These are phyloP conservation scores for Dionaea muscipula DNA, from an alignment of 179 eudicot genomes.

Conservation along the genomic window DNA sequence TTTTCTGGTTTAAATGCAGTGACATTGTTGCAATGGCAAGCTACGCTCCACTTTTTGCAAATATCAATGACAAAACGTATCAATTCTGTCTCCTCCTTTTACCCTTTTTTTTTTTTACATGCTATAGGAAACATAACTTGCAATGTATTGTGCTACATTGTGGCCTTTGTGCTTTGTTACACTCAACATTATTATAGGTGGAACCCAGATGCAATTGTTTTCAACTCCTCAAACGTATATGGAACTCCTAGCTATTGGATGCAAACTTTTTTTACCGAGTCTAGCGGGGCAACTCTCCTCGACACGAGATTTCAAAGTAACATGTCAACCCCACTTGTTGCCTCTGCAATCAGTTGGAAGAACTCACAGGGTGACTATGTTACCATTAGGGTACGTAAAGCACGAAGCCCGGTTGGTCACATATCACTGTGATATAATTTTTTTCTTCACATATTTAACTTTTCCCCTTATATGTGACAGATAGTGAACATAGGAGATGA, in stretches of 20 bases:
- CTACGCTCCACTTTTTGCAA: conserved; percentile 89
- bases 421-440: background rate
- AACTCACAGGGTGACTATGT: conserved; percentile 34
- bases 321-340: conserved; percentile 37
- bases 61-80: conserved; percentile 60
- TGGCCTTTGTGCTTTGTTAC: background rate
- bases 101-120: background rate
- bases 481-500: conserved; percentile 61
- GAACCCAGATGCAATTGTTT: conserved; percentile 93
- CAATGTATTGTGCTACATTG: too few relatives aligned
- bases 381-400: conserved; percentile 51
- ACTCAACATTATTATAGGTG: conserved; percentile 38
- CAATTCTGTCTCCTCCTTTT: background rate
- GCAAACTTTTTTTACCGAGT: conserved; percentile 67
- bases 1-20: conserved; percentile 32
- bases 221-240: conserved; percentile 49
- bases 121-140: too few relatives aligned
- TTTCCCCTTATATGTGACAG: conserved; percentile 16
- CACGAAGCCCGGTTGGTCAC: background rate
- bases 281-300: conserved; percentile 75
- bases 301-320: conserved; percentile 35
- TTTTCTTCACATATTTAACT: background rate
- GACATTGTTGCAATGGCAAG: conserved; percentile 85
- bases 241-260: conserved; percentile 98
- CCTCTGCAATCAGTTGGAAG: conserved; percentile 71